Evolutionary conservation across 192 early-diverging fungal genomes (phyloP).

Genomic region (Pilaira anomala): DNA sequence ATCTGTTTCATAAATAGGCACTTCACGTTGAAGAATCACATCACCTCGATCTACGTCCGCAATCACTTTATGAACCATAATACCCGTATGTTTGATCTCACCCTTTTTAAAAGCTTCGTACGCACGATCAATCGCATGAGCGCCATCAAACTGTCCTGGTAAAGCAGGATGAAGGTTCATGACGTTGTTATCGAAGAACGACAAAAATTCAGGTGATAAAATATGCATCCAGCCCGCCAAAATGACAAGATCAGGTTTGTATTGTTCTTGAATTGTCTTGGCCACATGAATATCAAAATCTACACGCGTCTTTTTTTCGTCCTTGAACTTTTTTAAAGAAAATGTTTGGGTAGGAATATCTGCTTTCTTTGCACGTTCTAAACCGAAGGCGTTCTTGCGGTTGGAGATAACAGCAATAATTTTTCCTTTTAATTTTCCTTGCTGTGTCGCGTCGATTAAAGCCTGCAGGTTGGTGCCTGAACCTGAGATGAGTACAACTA

Average conservation of each 20-base stretch:
- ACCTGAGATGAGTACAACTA: slow-evolving; percentile 95
- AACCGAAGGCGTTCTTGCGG: slow-evolving; percentile 77
- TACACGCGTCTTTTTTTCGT: slow-evolving; percentile 73
- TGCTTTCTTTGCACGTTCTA: slow-evolving; percentile 79
- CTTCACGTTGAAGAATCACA: slow-evolving; percentile 72
- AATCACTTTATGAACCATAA: slow-evolving; percentile 95
- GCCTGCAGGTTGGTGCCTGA: slow-evolving; percentile 97
- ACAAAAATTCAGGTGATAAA: slow-evolving; percentile 80
- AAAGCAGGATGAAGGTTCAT: slow-evolving; percentile 98
- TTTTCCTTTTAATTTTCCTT: slow-evolving; percentile 51
- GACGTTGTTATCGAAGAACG: slow-evolving; percentile 66
- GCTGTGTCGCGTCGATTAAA: slow-evolving; percentile 75
- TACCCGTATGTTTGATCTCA: slow-evolving; percentile 68
- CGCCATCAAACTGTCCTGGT: slow-evolving; percentile 96
- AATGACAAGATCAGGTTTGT: slow-evolving; percentile 79
- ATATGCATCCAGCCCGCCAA: slow-evolving; percentile 99
- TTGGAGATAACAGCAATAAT: slow-evolving; percentile 93
- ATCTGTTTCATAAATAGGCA: slow-evolving; percentile 78
- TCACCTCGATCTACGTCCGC: slow-evolving; percentile 94
- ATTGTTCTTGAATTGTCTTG: slow-evolving; percentile 50
- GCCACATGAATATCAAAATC: slow-evolving; percentile 91
- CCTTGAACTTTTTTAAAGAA: slow-evolving; percentile 83
- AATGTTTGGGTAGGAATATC: slow-evolving; percentile 80
- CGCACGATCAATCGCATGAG: slow-evolving; percentile 91
- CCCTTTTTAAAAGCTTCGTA: slow-evolving; percentile 84